A percentile compares a stretch with the other conserved stretches of the same genome.
Conservation (phyloP, 2,329 filamentous ascomycete genomes). For the Fusarium piperis region DNA sequence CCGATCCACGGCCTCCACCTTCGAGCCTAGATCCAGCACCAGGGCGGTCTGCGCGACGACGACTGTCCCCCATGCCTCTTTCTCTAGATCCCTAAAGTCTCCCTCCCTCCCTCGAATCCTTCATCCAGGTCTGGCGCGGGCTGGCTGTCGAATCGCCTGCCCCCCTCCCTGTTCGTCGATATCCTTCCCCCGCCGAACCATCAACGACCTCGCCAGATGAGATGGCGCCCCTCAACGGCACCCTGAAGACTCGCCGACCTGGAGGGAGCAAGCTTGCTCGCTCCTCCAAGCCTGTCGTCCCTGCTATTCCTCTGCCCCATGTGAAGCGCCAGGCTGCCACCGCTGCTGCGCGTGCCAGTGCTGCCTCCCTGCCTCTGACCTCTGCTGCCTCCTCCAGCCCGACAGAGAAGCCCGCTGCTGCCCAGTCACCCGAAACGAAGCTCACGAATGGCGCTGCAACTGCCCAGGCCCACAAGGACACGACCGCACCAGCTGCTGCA, state of each 20-base stretch:
- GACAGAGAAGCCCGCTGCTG: conserved; percentile 11
- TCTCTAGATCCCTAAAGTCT: conserved; percentile 45
- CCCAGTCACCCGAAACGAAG: conserved; percentile 28
- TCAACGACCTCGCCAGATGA: conserved; percentile 29
- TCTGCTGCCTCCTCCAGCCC: conserved; percentile 18
- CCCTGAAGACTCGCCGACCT: conserved; percentile 46
- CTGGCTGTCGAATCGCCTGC: conserved; percentile 34
- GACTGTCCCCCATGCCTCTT: conserved; percentile 46
- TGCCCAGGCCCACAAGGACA: conserved; percentile 11
- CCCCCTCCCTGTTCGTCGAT: conserved; percentile 29
- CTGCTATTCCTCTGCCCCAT: conserved; percentile 52
- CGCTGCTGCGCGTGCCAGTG: conserved; percentile 43
- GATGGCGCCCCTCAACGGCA: conserved; percentile 50
- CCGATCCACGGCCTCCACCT: conserved; percentile 23
- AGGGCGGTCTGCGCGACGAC: conserved; percentile 29
- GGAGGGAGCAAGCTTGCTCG: conserved; percentile 44
- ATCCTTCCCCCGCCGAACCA: conserved; percentile 34
- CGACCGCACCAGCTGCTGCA: background rate
- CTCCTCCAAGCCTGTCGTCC: conserved; percentile 48
- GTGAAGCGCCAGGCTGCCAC: conserved; percentile 51
- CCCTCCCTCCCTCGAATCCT: conserved; percentile 34
- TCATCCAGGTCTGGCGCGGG: conserved; percentile 39
- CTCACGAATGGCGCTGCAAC: conserved; percentile 30
- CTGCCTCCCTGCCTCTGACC: conserved; percentile 19
- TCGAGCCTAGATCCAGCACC: conserved; percentile 19